Evolutionary conservation across 768 basidiomycete species (phyloP).

Genomic region (Basidioascus undulatus): DNA sequence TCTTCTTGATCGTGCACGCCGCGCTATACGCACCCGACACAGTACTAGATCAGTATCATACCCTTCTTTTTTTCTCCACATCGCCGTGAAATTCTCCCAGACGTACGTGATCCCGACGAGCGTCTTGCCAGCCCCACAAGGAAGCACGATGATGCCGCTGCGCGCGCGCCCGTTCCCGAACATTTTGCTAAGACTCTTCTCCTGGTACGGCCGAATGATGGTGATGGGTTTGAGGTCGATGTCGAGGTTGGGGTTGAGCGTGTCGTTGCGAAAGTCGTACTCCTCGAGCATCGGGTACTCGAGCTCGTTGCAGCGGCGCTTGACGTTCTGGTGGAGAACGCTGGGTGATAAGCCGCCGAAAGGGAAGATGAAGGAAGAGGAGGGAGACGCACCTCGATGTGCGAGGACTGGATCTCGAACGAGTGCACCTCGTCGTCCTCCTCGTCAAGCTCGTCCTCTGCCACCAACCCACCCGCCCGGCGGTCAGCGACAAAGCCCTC

Average conservation of each 20-base stretch:
- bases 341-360: conserved; percentile 1
- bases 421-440: conserved; percentile 94
- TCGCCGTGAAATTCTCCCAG: no score
- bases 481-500: no score
- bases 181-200: conserved; percentile 97
- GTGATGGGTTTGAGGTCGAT: conserved; percentile 97
- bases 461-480: no score
- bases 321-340: conserved; percentile 42
- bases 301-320: conserved; percentile 84
- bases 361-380: background rate
- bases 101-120: conserved; percentile 97
- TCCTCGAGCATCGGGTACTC: conserved; percentile 98
- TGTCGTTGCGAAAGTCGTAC: conserved; percentile 96
- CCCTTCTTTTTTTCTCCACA: no score
- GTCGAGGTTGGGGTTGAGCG: conserved; percentile 82
- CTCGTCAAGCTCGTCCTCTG: conserved; percentile 81
- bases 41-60: no score
- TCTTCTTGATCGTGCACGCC: conserved; percentile 98
- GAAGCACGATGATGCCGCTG: conserved; percentile 91
- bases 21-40: no score
- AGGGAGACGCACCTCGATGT: conserved; percentile 49
- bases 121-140: conserved; percentile 96
- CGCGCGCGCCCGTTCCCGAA: conserved; percentile 99
- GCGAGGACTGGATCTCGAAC: conserved; percentile 80
- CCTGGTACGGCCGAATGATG: conserved; percentile 91